phyloP scores from a whole-genome alignment of 2,329 filamentous ascomycete species.

The Orbilia oligospora region DNA sequence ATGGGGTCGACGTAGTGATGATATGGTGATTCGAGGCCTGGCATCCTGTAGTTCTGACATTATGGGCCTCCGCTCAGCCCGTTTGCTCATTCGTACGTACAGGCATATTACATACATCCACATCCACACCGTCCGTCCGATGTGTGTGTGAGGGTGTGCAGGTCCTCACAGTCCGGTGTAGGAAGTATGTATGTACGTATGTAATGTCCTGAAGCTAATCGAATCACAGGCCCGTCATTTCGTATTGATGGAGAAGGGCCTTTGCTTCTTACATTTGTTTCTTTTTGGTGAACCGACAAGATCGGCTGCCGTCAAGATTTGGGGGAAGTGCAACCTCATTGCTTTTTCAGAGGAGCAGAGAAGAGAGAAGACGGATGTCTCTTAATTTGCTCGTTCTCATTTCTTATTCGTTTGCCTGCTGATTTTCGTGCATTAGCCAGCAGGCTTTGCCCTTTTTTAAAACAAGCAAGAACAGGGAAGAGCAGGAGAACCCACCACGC shows the following conservation, averaged over 20 bases:
- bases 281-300: conserved; percentile 26
- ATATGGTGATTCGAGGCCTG: conserved; percentile 40
- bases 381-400: conserved; percentile 61
- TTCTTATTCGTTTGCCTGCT: conserved; percentile 62
- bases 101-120: conserved; percentile 9
- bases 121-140: conserved; percentile 5
- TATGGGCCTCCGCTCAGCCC: conserved; percentile 44
- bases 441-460: conserved; percentile 61
- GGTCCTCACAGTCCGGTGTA: background rate
- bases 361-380: conserved; percentile 35
- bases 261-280: conserved; percentile 17
- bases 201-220: conserved; percentile 23
- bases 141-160: conserved; percentile 33
- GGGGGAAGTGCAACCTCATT: conserved; percentile 55
- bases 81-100: conserved; percentile 29
- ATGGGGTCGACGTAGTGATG: conserved; percentile 58
- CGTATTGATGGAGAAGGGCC: conserved; percentile 21
- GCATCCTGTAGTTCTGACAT: conserved; percentile 42
- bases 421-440: conserved; percentile 61
- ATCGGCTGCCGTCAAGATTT: conserved; percentile 46
- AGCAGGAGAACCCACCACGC: conserved; percentile 53
- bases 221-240: conserved; percentile 35
- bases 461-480: conserved; percentile 61
- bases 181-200: background rate
- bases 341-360: conserved; percentile 35